These are phyloP conservation scores for Scheffersomyces parashehatae DNA, from an alignment of 1,139 yeast genomes.

Conservation along the genomic window DNA sequence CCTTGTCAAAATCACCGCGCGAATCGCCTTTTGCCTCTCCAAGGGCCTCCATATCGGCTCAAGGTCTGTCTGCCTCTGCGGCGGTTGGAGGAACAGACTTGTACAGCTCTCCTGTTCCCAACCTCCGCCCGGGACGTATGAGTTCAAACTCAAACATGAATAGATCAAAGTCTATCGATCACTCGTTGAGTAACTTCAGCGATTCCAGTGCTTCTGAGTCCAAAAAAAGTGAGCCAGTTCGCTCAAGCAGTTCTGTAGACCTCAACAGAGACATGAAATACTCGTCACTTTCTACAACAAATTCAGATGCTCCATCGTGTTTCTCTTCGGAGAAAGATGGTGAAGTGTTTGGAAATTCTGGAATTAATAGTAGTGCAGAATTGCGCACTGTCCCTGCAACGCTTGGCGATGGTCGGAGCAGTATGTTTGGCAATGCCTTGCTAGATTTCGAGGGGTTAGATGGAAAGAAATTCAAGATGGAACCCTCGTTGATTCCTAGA, in stretches of 20 bases:
- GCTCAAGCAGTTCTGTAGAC: conserved; percentile 1
- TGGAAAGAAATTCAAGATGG: conserved; percentile 41
- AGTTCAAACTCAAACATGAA: not conserved
- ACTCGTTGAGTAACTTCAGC: not conserved
- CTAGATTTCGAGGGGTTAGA: conserved; percentile 40
- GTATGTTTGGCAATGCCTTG: conserved; percentile 29
- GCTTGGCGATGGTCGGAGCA: conserved; percentile 2
- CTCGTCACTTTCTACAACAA: conserved; percentile 14
- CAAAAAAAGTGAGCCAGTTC: conserved; percentile 3
- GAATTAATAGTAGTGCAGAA: not conserved
- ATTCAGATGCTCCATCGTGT: conserved; percentile 11
- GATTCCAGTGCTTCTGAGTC: not conserved
- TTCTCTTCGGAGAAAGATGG: conserved; percentile 11
- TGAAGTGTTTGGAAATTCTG: conserved; percentile 6
- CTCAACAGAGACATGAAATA: conserved; percentile 7
- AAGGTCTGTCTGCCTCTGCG: conserved; percentile 11
- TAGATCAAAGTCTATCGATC: not conserved
- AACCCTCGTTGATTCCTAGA: conserved; percentile 66
- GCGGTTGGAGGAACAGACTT: conserved; percentile 15
- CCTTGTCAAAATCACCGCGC: conserved; percentile 37
- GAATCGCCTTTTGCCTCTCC: conserved; percentile 52
- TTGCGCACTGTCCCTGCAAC: not conserved
- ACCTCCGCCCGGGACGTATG: conserved; percentile 12
- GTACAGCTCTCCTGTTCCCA: conserved; percentile 21
- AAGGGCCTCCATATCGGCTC: conserved; percentile 43